phyloP scores from a whole-genome alignment of 208 protist species.

The Angomonas ambiguus region DNA sequence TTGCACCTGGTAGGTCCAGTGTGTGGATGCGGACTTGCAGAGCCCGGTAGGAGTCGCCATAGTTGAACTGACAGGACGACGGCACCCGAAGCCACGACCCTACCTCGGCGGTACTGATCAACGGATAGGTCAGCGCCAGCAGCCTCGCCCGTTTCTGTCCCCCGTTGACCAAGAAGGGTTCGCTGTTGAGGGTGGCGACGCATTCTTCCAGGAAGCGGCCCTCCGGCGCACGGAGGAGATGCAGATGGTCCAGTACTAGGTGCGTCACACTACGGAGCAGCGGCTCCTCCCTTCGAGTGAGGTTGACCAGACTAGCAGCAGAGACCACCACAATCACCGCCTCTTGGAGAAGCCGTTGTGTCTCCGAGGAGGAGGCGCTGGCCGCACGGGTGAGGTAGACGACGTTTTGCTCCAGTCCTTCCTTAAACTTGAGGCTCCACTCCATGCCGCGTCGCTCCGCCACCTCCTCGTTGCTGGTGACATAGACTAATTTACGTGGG shows the following conservation, averaged over 20 bases:
- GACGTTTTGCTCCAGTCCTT: slow-evolving; percentile 57
- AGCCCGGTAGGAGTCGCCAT: slow-evolving; percentile 66
- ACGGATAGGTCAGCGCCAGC: slow-evolving; percentile 79
- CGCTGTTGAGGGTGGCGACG: slow-evolving; percentile 61
- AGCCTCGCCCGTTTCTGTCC: slow-evolving; percentile 54
- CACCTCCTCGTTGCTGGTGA: slow-evolving; percentile 64
- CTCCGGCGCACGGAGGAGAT: slow-evolving; percentile 72
- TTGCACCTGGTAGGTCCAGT: slow-evolving; percentile 42
- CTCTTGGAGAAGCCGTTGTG: slow-evolving; percentile 9
- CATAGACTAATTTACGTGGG: slow-evolving; percentile 59
- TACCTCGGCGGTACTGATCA: slow-evolving; percentile 80
- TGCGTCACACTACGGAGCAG: slow-evolving; percentile 60
- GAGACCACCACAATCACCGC: slow-evolving; percentile 68
- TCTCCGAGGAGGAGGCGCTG: slow-evolving; percentile 9
- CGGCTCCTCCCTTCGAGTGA: slow-evolving; percentile 38
- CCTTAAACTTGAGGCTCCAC: slow-evolving; percentile 80
- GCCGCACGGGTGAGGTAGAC: slow-evolving; percentile 22
- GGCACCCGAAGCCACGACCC: slow-evolving; percentile 79
- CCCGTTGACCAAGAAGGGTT: slow-evolving; percentile 52
- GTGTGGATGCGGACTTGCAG: slow-evolving; percentile 59
- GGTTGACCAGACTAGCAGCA: slow-evolving; percentile 36
- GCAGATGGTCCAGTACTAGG: slow-evolving; percentile 79
- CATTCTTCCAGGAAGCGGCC: slow-evolving; percentile 80
- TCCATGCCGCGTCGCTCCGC: slow-evolving; percentile 70
- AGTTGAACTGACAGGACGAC: slow-evolving; percentile 63